Percentiles rank a stretch among this genome's conserved stretches.
Conservation (phyloP, 176 grass and related monocot genomes). For the Guadua angustifolia region DNA sequence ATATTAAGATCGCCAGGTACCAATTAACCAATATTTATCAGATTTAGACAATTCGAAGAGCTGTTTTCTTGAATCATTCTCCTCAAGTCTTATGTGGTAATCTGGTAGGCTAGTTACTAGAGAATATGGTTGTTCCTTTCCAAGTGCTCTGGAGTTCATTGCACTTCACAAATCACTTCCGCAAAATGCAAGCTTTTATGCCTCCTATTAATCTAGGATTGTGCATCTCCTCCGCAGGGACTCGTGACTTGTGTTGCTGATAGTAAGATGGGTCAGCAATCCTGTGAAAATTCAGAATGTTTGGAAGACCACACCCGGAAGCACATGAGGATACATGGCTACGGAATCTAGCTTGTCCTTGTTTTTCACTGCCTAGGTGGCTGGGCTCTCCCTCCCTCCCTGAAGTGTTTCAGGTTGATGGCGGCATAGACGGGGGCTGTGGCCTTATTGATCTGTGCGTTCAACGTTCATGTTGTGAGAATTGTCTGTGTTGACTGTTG, state of each 20-base stretch:
- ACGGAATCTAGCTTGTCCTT: not conserved
- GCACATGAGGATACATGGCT: conserved; percentile 10
- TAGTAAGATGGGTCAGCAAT: conserved; percentile 35
- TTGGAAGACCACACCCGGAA: not conserved
- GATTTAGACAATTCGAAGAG: conserved; percentile 16
- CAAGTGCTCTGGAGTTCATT: not conserved
- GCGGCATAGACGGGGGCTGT: not conserved
- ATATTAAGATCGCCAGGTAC: conserved; percentile 89
- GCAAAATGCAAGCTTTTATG: not conserved
- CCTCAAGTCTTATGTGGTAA: not conserved
- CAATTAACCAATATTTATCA: conserved; percentile 21
- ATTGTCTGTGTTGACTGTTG: not conserved
- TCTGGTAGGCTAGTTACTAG: not conserved
- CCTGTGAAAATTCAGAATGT: not conserved
- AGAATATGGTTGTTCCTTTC: not conserved
- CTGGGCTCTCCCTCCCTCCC: not conserved
- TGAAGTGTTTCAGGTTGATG: not conserved
- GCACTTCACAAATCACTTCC: conserved; percentile 1
- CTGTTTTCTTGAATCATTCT: conserved; percentile 25
- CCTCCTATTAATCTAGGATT: conserved; percentile 22
- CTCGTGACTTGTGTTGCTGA: conserved; percentile 22
- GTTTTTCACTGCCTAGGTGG: not conserved
- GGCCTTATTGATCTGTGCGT: not conserved
- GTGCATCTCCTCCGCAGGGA: conserved; percentile 42
- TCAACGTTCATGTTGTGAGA: conserved; percentile 27